Evolutionary conservation across 2,329 filamentous ascomycete genomes (phyloP).

Genomic region (Colletotrichum zoysiae): DNA sequence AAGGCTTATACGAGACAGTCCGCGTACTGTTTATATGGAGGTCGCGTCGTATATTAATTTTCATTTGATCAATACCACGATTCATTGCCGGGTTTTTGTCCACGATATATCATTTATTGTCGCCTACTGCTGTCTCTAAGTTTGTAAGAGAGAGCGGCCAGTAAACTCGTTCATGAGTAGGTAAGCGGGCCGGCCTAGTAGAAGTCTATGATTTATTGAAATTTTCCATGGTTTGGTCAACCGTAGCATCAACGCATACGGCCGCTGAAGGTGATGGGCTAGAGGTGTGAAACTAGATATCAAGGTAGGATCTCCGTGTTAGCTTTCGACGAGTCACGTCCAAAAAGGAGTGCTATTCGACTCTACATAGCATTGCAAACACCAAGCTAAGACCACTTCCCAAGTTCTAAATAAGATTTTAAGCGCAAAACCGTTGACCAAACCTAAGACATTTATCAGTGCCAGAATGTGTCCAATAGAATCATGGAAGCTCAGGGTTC

Average conservation of each 20-base stretch:
- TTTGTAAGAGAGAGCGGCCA: not conserved
- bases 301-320: not conserved
- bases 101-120: not conserved
- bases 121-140: not conserved
- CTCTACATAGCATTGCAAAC: not conserved
- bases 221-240: not conserved
- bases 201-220: not conserved
- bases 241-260: not conserved
- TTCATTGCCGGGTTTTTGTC: not conserved
- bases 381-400: not conserved
- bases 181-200: not conserved
- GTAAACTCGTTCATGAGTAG: not conserved
- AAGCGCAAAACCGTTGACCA: constrained; percentile 8
- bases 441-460: constrained; percentile 8
- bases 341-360: not conserved
- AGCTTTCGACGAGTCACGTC: not conserved
- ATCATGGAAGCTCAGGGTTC: not conserved
- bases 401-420: constrained; percentile 20
- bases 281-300: not conserved
- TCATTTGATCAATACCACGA: not conserved
- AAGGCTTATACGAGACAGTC: not conserved
- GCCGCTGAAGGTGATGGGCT: not conserved
- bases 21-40: not conserved
- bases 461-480: constrained; percentile 12
- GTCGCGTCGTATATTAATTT: constrained; percentile 11